These are phyloP conservation scores for Cordyceps cicadae DNA, from an alignment of 2,329 filamentous ascomycete genomes.

Conservation along the genomic window DNA sequence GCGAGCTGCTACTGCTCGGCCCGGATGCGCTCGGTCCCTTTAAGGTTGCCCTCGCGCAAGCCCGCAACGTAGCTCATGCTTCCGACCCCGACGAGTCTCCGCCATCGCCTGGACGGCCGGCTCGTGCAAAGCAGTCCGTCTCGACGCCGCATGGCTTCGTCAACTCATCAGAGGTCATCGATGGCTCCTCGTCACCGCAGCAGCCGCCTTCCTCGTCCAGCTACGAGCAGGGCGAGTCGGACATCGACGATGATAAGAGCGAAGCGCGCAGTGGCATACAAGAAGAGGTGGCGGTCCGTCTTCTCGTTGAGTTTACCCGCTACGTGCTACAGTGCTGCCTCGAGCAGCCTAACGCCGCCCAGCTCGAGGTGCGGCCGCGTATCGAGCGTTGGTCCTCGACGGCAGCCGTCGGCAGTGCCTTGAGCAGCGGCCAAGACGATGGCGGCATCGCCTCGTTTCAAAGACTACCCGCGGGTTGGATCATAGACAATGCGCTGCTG, in stretches of 20 bases:
- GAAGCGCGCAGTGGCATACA: neutral
- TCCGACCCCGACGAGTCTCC: neutral
- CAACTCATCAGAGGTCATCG: neutral
- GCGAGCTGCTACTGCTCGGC: neutral
- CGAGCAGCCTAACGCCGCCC: neutral
- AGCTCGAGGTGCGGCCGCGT: neutral
- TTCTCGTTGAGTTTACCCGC: neutral
- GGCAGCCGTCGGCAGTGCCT: neutral
- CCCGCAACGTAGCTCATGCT: neutral
- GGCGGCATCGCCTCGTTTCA: neutral
- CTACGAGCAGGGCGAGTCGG: neutral
- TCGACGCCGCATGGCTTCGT: neutral
- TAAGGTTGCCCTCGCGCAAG: neutral
- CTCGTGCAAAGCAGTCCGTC: neutral
- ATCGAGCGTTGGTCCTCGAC: neutral
- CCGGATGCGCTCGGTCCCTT: neutral
- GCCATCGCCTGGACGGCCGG: neutral
- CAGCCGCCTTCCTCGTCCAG: neutral
- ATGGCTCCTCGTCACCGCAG: neutral
- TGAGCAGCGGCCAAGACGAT: neutral
- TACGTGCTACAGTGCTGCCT: neutral
- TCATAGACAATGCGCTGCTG: neutral
- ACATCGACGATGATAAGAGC: neutral
- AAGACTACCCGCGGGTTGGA: neutral
- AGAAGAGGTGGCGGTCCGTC: neutral